Percentiles rank a stretch among this genome's conserved stretches.
These are phyloP conservation scores for Gypsophila paniculata DNA, from an alignment of 179 eudicot genomes.

Conservation along the genomic window DNA sequence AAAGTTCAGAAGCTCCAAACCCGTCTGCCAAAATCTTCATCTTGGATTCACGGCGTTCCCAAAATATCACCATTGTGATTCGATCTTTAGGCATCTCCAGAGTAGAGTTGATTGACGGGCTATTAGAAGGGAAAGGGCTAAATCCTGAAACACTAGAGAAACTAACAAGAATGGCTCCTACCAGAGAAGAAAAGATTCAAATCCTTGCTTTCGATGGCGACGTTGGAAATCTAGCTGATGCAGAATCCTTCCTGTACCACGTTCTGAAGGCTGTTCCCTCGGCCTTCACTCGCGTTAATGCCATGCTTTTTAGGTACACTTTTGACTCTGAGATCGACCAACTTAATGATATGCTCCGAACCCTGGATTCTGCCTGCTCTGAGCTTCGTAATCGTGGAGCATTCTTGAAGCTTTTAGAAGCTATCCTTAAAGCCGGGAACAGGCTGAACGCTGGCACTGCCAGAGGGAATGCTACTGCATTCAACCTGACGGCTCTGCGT, in stretches of 20 bases:
- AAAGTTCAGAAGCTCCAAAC: slow-evolving; percentile 27
- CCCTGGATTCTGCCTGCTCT: slow-evolving; percentile 59
- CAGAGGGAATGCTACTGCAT: slow-evolving; percentile 84
- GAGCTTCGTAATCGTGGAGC: slow-evolving; percentile 70
- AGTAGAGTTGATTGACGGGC: slow-evolving; percentile 50
- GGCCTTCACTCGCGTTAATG: slow-evolving; percentile 59
- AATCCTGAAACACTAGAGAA: slow-evolving; percentile 61
- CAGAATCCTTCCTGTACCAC: slow-evolving; percentile 72
- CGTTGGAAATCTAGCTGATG: slow-evolving; percentile 61
- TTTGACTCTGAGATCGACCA: slow-evolving; percentile 48
- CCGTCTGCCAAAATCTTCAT: slow-evolving; percentile 53
- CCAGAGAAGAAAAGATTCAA: slow-evolving; percentile 49
- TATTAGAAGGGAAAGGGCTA: slow-evolving; percentile 56
- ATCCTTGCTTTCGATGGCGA: slow-evolving; percentile 66
- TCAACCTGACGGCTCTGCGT: slow-evolving; percentile 54
- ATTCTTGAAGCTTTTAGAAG: slow-evolving; percentile 82
- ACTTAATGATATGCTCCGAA: slow-evolving; percentile 44
- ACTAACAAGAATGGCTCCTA: slow-evolving; percentile 57
- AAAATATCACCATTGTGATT: slow-evolving; percentile 71
- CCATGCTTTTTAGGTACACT: slow-evolving; percentile 62
- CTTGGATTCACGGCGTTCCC: slow-evolving; percentile 67
- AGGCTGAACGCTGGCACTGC: slow-evolving; percentile 84
- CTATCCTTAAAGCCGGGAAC: slow-evolving; percentile 85
- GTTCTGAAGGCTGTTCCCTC: slow-evolving; percentile 68
- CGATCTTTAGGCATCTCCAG: slow-evolving; percentile 56